These are phyloP conservation scores for Spiromastix sp. DNA, from an alignment of 2,329 filamentous ascomycete species.

Conservation along the genomic window DNA sequence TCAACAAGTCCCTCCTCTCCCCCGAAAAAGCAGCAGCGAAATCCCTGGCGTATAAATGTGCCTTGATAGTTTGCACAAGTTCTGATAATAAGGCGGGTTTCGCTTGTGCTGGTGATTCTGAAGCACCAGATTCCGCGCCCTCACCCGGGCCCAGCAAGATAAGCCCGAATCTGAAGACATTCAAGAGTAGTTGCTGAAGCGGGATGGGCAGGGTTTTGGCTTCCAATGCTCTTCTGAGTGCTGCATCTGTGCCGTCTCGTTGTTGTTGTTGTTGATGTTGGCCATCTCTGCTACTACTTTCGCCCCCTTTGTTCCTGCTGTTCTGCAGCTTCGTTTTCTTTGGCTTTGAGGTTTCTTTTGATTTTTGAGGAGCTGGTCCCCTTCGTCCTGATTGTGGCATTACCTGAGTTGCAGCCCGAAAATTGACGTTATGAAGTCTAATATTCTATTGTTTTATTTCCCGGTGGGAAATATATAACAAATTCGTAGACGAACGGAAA, in stretches of 20 bases:
- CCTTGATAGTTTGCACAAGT: slow-evolving; percentile 71
- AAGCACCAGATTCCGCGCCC: not conserved
- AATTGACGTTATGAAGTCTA: no score
- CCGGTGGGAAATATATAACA: no score
- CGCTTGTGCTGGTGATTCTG: slow-evolving; percentile 14
- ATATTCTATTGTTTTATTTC: no score
- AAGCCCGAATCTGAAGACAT: slow-evolving; percentile 63
- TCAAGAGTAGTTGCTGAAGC: slow-evolving; percentile 60
- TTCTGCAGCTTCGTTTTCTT: not conserved
- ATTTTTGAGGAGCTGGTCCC: not conserved
- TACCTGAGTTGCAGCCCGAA: no score
- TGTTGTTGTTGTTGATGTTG: not conserved
- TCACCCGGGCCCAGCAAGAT: slow-evolving; percentile 30
- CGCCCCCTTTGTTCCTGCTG: not conserved
- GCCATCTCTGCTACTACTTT: no score
- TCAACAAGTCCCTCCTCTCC: slow-evolving; percentile 56
- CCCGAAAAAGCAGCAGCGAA: slow-evolving; percentile 65
- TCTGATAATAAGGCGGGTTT: slow-evolving; percentile 32
- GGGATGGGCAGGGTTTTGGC: slow-evolving; percentile 33
- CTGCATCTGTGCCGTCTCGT: not conserved
- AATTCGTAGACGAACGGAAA: no score
- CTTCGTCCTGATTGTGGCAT: no score
- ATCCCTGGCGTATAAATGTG: slow-evolving; percentile 74
- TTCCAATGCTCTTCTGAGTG: not conserved
- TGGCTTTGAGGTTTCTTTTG: not conserved